These are phyloP conservation scores for Psophocarpus tetragonolobus DNA, from an alignment of 306 rosid genomes.

Conservation along the genomic window DNA sequence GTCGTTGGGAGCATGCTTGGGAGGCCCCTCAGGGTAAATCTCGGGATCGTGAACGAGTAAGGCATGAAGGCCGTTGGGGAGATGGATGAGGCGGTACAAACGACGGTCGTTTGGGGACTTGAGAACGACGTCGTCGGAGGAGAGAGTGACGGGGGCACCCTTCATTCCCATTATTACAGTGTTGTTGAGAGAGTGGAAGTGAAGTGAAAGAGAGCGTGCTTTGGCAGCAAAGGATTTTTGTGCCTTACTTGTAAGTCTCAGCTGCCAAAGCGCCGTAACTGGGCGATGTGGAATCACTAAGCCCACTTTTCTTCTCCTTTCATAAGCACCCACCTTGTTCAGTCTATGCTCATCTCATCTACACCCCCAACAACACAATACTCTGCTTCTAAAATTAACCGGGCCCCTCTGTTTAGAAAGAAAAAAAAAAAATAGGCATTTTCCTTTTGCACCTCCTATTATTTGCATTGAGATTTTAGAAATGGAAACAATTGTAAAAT, in stretches of 20 bases:
- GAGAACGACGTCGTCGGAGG: conserved; percentile 54
- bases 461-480: too few species aligned
- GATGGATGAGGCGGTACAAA: conserved; percentile 61
- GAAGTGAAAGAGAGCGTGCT: neutral
- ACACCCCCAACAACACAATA: neutral
- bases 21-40: conserved; percentile 68
- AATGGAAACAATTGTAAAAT: too few species aligned
- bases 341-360: neutral
- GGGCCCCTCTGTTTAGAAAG: neutral
- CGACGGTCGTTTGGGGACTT: conserved; percentile 85
- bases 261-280: neutral
- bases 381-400: neutral
- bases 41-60: conserved; percentile 92
- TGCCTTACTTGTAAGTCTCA: neutral
- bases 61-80: conserved; percentile 77
- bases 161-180: conserved; percentile 15
- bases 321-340: neutral
- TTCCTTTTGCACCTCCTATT: too few species aligned
- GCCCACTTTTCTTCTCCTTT: neutral
- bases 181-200: neutral
- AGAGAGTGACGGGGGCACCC: conserved; percentile 34
- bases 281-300: neutral
- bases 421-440: too few species aligned
- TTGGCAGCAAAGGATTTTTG: neutral
- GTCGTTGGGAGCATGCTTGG: conserved; percentile 27